phyloP scores from a whole-genome alignment of 176 grass and related monocot species.

The Triticum turgidum region DNA sequence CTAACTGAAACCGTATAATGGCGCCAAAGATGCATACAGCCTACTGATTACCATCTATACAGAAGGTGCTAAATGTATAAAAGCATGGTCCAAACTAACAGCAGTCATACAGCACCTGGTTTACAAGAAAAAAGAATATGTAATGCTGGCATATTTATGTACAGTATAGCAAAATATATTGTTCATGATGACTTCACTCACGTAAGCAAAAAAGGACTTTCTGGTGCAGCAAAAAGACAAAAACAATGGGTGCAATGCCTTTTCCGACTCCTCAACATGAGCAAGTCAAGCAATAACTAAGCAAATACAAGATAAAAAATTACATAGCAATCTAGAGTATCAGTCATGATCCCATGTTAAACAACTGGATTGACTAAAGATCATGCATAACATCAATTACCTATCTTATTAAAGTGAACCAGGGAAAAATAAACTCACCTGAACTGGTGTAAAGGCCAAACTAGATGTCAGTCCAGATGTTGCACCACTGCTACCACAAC shows the following conservation, averaged over 20 bases:
- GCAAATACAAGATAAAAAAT: background rate
- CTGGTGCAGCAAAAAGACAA: background rate
- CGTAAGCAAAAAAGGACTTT: background rate
- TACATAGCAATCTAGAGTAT: background rate
- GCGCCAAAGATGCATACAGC: background rate
- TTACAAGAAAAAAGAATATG: background rate
- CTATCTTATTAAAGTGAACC: background rate
- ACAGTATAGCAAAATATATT: background rate
- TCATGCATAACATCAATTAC: too few relatives aligned
- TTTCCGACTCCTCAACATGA: background rate
- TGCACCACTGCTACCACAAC: slow-evolving; percentile 73
- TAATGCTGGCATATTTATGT: background rate
- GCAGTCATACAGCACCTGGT: background rate
- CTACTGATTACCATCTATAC: background rate
- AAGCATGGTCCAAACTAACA: background rate
- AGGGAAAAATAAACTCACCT: slow-evolving; percentile 48
- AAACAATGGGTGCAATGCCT: background rate
- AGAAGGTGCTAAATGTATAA: background rate
- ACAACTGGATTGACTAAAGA: background rate
- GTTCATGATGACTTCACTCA: background rate
- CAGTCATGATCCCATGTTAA: background rate
- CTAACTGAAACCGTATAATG: background rate
- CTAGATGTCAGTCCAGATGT: slow-evolving; percentile 88
- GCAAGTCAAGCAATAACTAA: background rate
- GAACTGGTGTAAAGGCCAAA: slow-evolving; percentile 92